Base-by-base conservation (phyloP, 2,329 filamentous ascomycete species). In the Trichothecium sympodiale region DNA sequence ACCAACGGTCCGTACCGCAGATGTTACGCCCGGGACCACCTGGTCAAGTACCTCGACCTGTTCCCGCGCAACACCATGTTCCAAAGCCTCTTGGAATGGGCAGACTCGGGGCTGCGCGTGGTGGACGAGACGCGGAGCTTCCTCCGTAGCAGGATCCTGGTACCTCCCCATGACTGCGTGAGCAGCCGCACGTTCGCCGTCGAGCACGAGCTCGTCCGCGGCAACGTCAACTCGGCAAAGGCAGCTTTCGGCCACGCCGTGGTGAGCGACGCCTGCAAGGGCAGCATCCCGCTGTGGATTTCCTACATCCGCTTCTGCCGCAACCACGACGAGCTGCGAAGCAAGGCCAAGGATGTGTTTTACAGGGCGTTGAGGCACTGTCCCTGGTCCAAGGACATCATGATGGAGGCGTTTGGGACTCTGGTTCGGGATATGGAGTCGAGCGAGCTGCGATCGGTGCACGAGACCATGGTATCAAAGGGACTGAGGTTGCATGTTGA, bases 11-110 rank as follows among this genome's bases (percentile, higher is more conserved):
- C 80, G 3, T 86, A 83, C 56, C 78, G 79, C 35, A 80, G 84
- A 4, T 61, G 67, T 0, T 67, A 77, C 14, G 55, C 93, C 25
- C 77, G 82, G 30, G 57, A 68, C 7, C 62, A 78, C 10, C 59
- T 94, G 1, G 57, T 63, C 4, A 58, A 64, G 3, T 82, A 80
- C 41, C 62, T 91, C 16, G 46, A 48, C 0, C 52, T 61, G 6
- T 94, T 87, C 52, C 85, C 87, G 0, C 64, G 66, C 33, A 95
- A 94, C 58, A 83, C 77, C 2, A 66, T 85, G 5, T 80, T 95
- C 41, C 67, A 93, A 1, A 65, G 71, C 2, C 60, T 91, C 1
- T 81, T 81, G 43, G 71, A 77, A n/a, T 83, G 79, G 65, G 78
- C 83, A 42, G 80, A 89, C 51, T 67, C 75, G 2, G 74, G 79